Base-by-base conservation (phyloP, 176 grass and related monocot species). In the Panicum miliaceum region DNA sequence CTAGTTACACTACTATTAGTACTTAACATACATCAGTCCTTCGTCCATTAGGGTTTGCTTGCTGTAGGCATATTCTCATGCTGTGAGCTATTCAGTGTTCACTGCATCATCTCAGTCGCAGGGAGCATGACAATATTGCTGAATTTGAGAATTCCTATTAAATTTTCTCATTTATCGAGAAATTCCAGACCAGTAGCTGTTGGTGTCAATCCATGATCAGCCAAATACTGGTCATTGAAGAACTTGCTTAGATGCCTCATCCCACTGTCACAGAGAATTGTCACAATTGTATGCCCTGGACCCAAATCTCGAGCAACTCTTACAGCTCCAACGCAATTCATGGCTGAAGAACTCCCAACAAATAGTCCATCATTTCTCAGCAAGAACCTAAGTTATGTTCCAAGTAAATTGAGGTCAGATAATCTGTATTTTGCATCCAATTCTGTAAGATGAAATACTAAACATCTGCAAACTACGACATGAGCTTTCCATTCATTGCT, bases 231-330 rank as follows among this genome's bases (percentile, higher is more conserved):
- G 48, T 91, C 83, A 85, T 95, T 98, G 83, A 91, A 95, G 85
- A 98, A 98, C 87, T 93, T 95, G 71, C 96, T 95, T 50, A 95
- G 89, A 88, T 95, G 96, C 74, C 96, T 91, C 92, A 98, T 95
- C 65, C 93, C 93, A 71, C 89, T 95, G 87, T 95, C 93, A 3
- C 96, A 98, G 60, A 95, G 84, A 84, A 98, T 94, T 37, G 89
- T 98, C 67, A 98, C 96, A 70, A 95, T 92, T 78, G 87, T 98
- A 90, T 98, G 96, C 20, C 96, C 93, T 62, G 96, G 91, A 81
- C 96, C 96, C 52, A 98, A 90, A 82, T 88, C 77, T 77, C 20
- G 68, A 46, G 93, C 96, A 42, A 95, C 81, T 93, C 89, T 86
- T 60, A 98, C 91, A 62, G 91, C 93, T 12, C 96, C 96, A 73